Base-by-base conservation (phyloP, 2,329 filamentous ascomycete genomes). In the Alternaria infectoria region DNA sequence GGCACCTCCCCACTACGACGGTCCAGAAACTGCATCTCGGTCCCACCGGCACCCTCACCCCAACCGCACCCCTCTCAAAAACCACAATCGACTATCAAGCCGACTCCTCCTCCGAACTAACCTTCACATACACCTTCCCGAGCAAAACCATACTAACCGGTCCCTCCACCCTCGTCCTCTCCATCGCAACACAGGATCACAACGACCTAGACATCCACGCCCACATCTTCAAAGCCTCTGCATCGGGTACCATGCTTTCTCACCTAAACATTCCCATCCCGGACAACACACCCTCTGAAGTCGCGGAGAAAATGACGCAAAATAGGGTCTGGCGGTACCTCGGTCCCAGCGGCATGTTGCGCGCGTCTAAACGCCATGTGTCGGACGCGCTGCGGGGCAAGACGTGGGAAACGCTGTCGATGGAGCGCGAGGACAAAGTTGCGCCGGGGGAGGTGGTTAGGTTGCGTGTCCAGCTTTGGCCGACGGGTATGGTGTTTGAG, bases 181-280 rank as follows among this genome's bases (percentile, higher is more conserved):
- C 82, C 69, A 80, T 85, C 70, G 82, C 80, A 2, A 80, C 77
- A 59, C 67, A 73, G 2, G 75, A 79, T 7, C 68, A 74, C 4
- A 77, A 85, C 44, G 84, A 85, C 61, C 77, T 85, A 60, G 79
- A 70, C 32, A 58, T 70, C 0, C 30, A 54, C 40, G 60, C 63
- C 21, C 50, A 57, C 19, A 25, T 70, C 17, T 55, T 55, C 50
- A 70, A 70, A 56, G 43, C 45, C 6, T 50, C 61, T 15, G 74
- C 68, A 11, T 66, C 80, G 3, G 83, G 83, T 0, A 81, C 81
- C 13, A 59, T 73, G 0, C 62, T 84, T 52, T 73, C 77, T 61
- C 77, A 82, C 30, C 68, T 83, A 5, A 83, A 84, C 60, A 80
- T 85, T 47, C 83, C 83, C 21, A 26, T 50, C 7, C 28, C 54